A percentile compares a stretch with the other conserved stretches of the same genome.
Conservation (phyloP, 495 filamentous ascomycete genomes). For the Penicillium malachiteum region DNA sequence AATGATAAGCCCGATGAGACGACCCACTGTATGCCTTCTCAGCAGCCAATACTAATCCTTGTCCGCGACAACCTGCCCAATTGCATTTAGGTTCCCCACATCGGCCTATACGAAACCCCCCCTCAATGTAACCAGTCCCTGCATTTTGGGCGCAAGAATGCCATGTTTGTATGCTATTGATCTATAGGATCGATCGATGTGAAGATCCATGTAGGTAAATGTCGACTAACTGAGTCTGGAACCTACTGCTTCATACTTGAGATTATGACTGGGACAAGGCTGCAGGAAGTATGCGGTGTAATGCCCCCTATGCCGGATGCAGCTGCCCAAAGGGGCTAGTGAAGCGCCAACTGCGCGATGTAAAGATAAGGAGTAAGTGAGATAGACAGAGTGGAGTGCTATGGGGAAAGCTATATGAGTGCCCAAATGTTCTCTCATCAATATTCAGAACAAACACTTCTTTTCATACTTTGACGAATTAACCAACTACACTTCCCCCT, state of each 20-base stretch:
- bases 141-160: conserved; percentile 8
- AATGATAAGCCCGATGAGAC: conserved; percentile 2
- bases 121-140: conserved; percentile 13
- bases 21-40: neutral
- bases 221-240: neutral
- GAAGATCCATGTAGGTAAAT: conserved; percentile 1
- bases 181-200: neutral
- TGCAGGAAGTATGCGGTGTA: conserved; percentile 3
- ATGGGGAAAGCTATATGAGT: conserved; percentile 21
- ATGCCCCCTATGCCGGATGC: conserved; percentile 17
- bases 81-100: conserved; percentile 20
- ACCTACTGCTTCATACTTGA: neutral
- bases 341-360: neutral
- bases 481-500: neutral
- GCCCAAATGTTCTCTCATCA: conserved; percentile 4
- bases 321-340: conserved; percentile 28
- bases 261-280: neutral
- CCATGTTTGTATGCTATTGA: neutral
- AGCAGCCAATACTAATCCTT: conserved; percentile 7
- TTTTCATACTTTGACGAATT: neutral
- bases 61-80: conserved; percentile 28
- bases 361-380: conserved; percentile 18
- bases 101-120: conserved; percentile 1
- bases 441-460: neutral
- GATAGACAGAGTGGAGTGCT: conserved; percentile 5